phyloP scores from a whole-genome alignment of 768 basidiomycete genomes.

The Amanita molliuscula region DNA sequence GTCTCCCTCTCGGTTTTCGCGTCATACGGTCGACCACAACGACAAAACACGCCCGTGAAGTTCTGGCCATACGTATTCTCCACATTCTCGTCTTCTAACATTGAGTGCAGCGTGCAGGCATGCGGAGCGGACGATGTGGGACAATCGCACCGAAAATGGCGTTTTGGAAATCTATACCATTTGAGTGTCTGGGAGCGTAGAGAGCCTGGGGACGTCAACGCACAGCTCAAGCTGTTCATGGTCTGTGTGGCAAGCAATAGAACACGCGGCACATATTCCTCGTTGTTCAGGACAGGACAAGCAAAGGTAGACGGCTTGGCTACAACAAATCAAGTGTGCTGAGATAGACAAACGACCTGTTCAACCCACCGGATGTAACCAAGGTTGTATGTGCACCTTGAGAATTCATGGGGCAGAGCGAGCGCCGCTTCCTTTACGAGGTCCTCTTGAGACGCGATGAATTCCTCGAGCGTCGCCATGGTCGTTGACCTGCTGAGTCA shows the following conservation, averaged over 20 bases:
- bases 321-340: conserved; percentile 13
- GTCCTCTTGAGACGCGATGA: conserved; percentile 35
- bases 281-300: conserved; percentile 56
- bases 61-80: conserved; percentile 66
- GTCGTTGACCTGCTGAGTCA: background rate
- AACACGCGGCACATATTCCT: conserved; percentile 77
- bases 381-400: conserved; percentile 51
- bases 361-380: conserved; percentile 40
- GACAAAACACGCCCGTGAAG: conserved; percentile 61
- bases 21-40: conserved; percentile 66
- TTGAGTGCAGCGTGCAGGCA: conserved; percentile 52
- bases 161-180: conserved; percentile 58
- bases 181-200: conserved; percentile 3
- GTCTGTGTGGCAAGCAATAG: conserved; percentile 77
- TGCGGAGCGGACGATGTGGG: conserved; percentile 56
- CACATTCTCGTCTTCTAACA: conserved; percentile 41
- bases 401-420: conserved; percentile 55
- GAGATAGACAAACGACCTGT: background rate
- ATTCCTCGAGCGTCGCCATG: conserved; percentile 30
- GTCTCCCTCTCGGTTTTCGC: conserved; percentile 66
- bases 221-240: conserved; percentile 79
- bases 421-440: conserved; percentile 41
- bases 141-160: conserved; percentile 78
- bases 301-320: conserved; percentile 79
- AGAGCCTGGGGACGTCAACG: conserved; percentile 10